phyloP scores from a whole-genome alignment of 768 basidiomycete species.

The Agrocybe chaxingu region DNA sequence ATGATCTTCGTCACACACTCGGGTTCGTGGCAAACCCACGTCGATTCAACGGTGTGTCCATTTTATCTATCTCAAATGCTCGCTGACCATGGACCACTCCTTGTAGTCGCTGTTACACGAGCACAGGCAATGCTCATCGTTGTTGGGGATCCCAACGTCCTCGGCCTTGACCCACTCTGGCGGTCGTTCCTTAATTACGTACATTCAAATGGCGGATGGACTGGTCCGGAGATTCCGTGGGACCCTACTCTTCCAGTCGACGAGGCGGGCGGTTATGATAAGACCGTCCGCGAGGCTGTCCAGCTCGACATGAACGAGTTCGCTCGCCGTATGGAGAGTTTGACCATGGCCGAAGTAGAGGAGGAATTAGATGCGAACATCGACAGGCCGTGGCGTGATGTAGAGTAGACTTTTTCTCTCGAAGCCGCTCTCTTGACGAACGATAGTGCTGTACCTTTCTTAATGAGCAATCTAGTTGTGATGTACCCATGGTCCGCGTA shows the following conservation, averaged over 20 bases:
- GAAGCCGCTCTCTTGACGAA: background rate
- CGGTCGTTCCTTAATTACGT: conserved; percentile 57
- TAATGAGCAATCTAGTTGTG: no score
- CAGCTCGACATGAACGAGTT: conserved; percentile 42
- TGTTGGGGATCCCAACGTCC: conserved; percentile 55
- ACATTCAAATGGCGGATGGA: conserved; percentile 52
- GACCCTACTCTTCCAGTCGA: conserved; percentile 37
- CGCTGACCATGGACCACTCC: background rate
- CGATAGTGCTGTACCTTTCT: background rate
- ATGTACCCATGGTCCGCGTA: no score
- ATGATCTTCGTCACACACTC: conserved; percentile 52
- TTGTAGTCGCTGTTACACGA: conserved; percentile 56
- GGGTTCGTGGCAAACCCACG: conserved; percentile 58
- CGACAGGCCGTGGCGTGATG: conserved; percentile 40
- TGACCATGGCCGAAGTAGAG: conserved; percentile 25
- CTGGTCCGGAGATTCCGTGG: conserved; percentile 48
- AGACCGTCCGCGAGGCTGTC: conserved; percentile 25
- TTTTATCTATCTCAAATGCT: background rate
- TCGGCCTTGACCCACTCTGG: conserved; percentile 65
- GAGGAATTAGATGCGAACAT: conserved; percentile 31
- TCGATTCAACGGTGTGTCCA: conserved; percentile 53
- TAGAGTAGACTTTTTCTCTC: conserved; percentile 27
- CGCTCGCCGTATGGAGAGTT: conserved; percentile 28
- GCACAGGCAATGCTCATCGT: conserved; percentile 59
- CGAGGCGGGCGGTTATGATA: conserved; percentile 38